Percentiles rank a stretch among this genome's conserved stretches.
These are phyloP conservation scores for Grifola frondosa DNA, from an alignment of 1,284 basidiomycete species.

Conservation along the genomic window DNA sequence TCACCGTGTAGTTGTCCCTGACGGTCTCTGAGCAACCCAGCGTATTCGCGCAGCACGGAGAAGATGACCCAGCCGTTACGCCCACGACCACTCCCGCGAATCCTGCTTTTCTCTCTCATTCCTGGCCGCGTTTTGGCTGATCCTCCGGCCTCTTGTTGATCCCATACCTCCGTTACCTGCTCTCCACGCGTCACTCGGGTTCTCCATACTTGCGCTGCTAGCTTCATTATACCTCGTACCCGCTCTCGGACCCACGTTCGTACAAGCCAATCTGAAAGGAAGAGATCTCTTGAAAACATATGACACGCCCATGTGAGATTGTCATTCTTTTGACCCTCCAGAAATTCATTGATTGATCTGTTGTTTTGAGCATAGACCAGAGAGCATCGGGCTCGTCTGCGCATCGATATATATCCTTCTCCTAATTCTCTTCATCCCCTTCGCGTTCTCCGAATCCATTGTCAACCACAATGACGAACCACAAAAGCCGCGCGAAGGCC, in stretches of 20 bases:
- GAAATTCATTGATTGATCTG: not conserved
- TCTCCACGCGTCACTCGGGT: slow-evolving; percentile 73
- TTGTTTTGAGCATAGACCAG: slow-evolving; percentile 63
- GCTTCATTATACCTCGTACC: slow-evolving; percentile 75
- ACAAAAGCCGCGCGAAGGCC: slow-evolving; percentile 52
- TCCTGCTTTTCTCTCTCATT: slow-evolving; percentile 54
- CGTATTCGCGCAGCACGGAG: too few species aligned
- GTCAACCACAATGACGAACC: slow-evolving; percentile 42
- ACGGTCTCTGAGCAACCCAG: too few species aligned
- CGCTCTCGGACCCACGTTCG: slow-evolving; percentile 69
- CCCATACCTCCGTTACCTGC: slow-evolving; percentile 68
- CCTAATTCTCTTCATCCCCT: slow-evolving; percentile 86
- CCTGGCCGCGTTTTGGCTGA: slow-evolving; percentile 71
- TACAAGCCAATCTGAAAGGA: slow-evolving; percentile 77
- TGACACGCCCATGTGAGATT: slow-evolving; percentile 65
- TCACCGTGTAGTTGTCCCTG: too few species aligned
- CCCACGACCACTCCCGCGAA: slow-evolving; percentile 52
- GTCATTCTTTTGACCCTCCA: not conserved
- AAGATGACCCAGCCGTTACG: slow-evolving; percentile 30
- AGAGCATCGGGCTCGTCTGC: slow-evolving; percentile 89
- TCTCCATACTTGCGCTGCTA: slow-evolving; percentile 78
- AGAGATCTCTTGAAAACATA: slow-evolving; percentile 81
- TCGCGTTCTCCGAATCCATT: slow-evolving; percentile 80
- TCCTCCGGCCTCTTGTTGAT: slow-evolving; percentile 65
- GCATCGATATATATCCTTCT: slow-evolving; percentile 87